A percentile compares a stretch with the other conserved stretches of the same genome.
These are phyloP conservation scores for Hyaloscypha finlandica DNA, from an alignment of 495 filamentous ascomycete species.

Conservation along the genomic window DNA sequence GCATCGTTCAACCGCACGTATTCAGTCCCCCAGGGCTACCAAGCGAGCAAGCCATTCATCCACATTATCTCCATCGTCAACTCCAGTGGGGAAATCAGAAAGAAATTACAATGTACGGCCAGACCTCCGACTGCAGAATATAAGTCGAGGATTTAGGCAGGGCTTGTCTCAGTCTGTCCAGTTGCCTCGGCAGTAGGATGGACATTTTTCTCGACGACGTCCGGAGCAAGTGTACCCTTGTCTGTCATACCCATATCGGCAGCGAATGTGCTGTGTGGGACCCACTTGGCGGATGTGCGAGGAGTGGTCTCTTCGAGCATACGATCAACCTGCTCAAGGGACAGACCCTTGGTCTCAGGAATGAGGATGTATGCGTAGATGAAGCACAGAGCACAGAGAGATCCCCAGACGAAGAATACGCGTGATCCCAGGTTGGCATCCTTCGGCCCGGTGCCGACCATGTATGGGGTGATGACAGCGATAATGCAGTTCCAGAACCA, in stretches of 20 bases:
- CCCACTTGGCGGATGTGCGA: conserved; percentile 68
- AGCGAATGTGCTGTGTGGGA: conserved; percentile 69
- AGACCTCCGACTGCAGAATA: conserved; percentile 7
- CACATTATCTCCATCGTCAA: background rate
- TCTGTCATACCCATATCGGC: conserved; percentile 48
- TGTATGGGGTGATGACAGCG: conserved; percentile 35
- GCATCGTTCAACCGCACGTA: background rate
- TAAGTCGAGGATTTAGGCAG: background rate
- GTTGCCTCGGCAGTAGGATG: background rate
- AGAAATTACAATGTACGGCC: background rate
- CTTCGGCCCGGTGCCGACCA: conserved; percentile 33
- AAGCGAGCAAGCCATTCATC: background rate
- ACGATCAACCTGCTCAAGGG: conserved; percentile 85
- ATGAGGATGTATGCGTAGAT: conserved; percentile 79
- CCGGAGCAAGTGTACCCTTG: conserved; percentile 10
- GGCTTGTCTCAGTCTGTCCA: conserved; percentile 1
- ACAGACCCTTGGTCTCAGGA: conserved; percentile 76
- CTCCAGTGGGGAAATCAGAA: background rate
- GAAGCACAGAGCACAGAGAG: conserved; percentile 64
- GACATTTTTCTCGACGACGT: conserved; percentile 14
- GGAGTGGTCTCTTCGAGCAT: conserved; percentile 86
- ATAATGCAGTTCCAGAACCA: conserved; percentile 75
- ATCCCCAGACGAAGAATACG: conserved; percentile 82
- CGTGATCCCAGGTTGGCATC: conserved; percentile 63
- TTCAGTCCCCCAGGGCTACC: background rate